These are phyloP conservation scores for Puccinia triticina DNA, from an alignment of 1,284 basidiomycete genomes.

Conservation along the genomic window DNA sequence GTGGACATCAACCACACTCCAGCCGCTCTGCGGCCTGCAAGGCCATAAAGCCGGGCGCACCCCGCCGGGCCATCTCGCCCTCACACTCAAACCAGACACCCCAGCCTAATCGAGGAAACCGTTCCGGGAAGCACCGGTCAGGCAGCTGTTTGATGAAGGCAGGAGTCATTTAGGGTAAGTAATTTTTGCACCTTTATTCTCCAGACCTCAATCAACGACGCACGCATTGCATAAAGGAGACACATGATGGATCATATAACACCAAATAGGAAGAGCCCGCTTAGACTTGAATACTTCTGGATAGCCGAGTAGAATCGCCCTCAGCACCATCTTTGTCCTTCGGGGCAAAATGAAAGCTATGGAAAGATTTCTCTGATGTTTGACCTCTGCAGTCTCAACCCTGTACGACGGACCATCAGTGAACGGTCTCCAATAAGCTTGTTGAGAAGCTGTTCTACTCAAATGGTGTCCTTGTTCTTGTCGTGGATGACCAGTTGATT, in stretches of 20 bases:
- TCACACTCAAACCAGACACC: too few species aligned
- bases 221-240: not conserved
- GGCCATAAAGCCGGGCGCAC: too few species aligned
- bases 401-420: slow-evolving; percentile 21
- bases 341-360: not conserved
- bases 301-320: slow-evolving; percentile 1
- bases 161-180: not conserved
- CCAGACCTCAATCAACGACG: not conserved
- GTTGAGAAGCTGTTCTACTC: not conserved
- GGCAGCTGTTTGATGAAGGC: not conserved
- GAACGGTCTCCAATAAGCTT: not conserved
- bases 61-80: too few species aligned
- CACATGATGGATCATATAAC: slow-evolving; percentile 25
- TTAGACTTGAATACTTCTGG: slow-evolving; percentile 20
- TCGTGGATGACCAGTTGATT: slow-evolving; percentile 24
- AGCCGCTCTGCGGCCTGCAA: not conserved
- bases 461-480: slow-evolving; percentile 9
- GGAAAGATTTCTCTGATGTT: slow-evolving; percentile 24
- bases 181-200: not conserved
- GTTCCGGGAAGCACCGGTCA: not conserved
- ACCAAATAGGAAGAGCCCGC: slow-evolving; percentile 37
- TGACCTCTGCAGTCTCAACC: slow-evolving; percentile 27
- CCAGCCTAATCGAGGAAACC: not conserved
- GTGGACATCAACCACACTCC: not conserved
- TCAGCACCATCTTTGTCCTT: slow-evolving; percentile 15